phyloP scores from a whole-genome alignment of 371 early-diverging fungal genomes.

The Mucor racemosus region DNA sequence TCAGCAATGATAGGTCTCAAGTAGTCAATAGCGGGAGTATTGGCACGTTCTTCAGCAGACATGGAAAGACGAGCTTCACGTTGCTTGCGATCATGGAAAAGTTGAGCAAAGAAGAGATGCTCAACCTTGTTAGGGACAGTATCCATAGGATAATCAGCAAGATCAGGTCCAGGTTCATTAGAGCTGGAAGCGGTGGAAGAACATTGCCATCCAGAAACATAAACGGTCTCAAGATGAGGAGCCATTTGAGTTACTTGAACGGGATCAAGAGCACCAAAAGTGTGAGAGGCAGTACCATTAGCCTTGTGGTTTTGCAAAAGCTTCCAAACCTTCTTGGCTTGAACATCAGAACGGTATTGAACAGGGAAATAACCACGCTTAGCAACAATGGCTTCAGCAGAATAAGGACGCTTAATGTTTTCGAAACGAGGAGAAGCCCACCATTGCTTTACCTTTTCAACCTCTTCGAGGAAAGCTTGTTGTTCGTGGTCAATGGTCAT shows the following conservation, averaged over 20 bases:
- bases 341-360: conserved; percentile 80
- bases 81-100: conserved; percentile 97
- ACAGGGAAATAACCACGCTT: conserved; percentile 86
- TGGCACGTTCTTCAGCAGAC: conserved; percentile 71
- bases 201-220: conserved; percentile 98
- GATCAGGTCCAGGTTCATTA: conserved; percentile 98
- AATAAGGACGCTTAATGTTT: conserved; percentile 86
- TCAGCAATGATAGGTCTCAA: conserved; percentile 96
- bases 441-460: conserved; percentile 86
- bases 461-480: conserved; percentile 74
- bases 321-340: conserved; percentile 94
- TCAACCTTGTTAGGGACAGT: conserved; percentile 99
- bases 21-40: conserved; percentile 82
- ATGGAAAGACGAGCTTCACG: conserved; percentile 84
- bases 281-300: conserved; percentile 84
- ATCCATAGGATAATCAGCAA: conserved; percentile 98
- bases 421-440: conserved; percentile 85
- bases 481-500: conserved; percentile 61
- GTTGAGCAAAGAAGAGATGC: conserved; percentile 96
- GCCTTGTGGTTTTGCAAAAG: conserved; percentile 80
- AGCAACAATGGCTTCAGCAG: conserved; percentile 86
- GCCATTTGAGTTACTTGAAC: conserved; percentile 97
- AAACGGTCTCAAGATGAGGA: conserved; percentile 95
- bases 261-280: conserved; percentile 94
- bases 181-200: conserved; percentile 95